phyloP scores from a whole-genome alignment of 768 basidiomycete genomes.

The Lentinus tigrinus region DNA sequence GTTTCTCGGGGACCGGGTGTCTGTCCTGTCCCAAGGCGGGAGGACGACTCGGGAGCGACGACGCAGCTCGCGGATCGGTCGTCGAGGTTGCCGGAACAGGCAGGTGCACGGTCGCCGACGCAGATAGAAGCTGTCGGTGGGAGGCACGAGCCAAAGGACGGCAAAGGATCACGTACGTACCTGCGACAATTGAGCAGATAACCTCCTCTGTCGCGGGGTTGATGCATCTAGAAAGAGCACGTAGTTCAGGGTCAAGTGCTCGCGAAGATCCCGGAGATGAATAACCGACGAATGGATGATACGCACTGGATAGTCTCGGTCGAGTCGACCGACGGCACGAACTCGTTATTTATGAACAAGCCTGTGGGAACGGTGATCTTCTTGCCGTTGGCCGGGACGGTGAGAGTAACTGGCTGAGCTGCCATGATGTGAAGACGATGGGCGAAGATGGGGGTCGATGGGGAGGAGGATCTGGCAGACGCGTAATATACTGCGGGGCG shows the following conservation, averaged over 20 bases:
- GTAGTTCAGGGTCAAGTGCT: background rate
- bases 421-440: conserved; percentile 19
- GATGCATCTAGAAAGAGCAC: conserved; percentile 47
- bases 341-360: conserved; percentile 90
- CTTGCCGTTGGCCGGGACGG: conserved; percentile 26
- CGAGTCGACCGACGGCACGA: conserved; percentile 74
- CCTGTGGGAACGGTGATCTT: conserved; percentile 71
- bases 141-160: background rate
- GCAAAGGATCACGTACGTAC: conserved; percentile 14
- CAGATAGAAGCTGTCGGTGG: too few species aligned
- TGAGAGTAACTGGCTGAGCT: conserved; percentile 19
- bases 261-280: too few species aligned
- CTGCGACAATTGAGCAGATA: conserved; percentile 65
- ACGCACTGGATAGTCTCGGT: conserved; percentile 62
- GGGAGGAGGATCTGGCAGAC: background rate
- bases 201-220: conserved; percentile 81
- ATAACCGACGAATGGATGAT: too few species aligned
- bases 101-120: too few species aligned
- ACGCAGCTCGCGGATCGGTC: background rate
- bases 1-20: background rate
- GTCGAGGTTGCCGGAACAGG: background rate
- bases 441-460: conserved; percentile 3
- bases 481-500: background rate
- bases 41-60: too few species aligned
- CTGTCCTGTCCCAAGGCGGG: background rate